Conservation (phyloP, 352 stramenopile genomes). For the Globisporangium cederbergense region DNA sequence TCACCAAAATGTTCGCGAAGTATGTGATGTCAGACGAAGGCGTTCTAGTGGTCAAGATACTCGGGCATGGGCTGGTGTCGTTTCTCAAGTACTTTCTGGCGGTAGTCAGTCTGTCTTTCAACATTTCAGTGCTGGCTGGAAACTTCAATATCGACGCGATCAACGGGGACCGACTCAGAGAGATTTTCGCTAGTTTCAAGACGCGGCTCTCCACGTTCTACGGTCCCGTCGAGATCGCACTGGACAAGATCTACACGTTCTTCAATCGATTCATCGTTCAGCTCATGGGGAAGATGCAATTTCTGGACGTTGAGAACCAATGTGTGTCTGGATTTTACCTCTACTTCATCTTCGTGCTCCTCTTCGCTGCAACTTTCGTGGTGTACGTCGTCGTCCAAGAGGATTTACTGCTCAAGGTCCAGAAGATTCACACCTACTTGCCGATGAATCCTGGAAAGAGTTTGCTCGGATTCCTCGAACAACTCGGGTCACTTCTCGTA, state of each 20-base stretch:
- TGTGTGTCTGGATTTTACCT: constrained; percentile 45
- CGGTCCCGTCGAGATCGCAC: constrained; percentile 20
- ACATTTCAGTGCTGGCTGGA: constrained; percentile 41
- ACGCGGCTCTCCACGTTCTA: constrained; percentile 22
- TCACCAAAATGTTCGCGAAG: constrained; percentile 19
- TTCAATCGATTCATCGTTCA: constrained; percentile 33
- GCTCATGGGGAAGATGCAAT: constrained; percentile 28
- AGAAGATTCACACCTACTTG: constrained; percentile 47
- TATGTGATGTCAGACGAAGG: constrained; percentile 24
- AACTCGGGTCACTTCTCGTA: constrained; percentile 45
- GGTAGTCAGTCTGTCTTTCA: constrained; percentile 61
- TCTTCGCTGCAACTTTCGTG: constrained; percentile 41
- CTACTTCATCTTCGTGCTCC: constrained; percentile 21
- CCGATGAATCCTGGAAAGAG: constrained; percentile 35
- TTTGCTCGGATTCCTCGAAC: constrained; percentile 30
- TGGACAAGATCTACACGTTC: constrained; percentile 30
- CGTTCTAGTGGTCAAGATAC: constrained; percentile 27
- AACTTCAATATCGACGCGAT: constrained; percentile 32
- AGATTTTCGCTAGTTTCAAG: constrained; percentile 25
- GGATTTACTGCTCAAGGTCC: constrained; percentile 49
- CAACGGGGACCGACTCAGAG: constrained; percentile 7
- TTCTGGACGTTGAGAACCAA: constrained; percentile 28
- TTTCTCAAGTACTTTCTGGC: constrained; percentile 47
- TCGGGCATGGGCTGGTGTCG: constrained; percentile 23
- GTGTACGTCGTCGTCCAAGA: constrained; percentile 62